phyloP scores from a whole-genome alignment of 257 asterid species.

The Fraxinus americana region DNA sequence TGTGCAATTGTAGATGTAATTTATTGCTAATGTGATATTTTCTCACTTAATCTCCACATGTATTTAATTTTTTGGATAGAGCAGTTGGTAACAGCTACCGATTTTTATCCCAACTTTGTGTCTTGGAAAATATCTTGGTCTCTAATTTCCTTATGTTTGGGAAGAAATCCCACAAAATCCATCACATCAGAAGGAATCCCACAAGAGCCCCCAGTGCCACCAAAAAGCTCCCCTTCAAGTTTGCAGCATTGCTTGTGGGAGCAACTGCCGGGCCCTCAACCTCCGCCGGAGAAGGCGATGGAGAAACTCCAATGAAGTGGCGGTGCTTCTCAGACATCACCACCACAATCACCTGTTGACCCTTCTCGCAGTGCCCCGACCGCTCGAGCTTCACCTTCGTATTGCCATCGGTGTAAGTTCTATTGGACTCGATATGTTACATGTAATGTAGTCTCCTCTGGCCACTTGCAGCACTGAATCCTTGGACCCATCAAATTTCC shows the following conservation, averaged over 20 bases:
- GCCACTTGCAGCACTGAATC: slow-evolving; percentile 74
- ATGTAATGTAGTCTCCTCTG: slow-evolving; percentile 58
- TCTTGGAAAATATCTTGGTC: too few relatives aligned
- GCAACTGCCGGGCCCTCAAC: slow-evolving; percentile 50
- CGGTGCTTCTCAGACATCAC: slow-evolving; percentile 61
- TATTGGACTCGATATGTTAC: slow-evolving; percentile 73
- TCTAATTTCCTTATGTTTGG: too few relatives aligned
- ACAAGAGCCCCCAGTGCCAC: slow-evolving; percentile 30
- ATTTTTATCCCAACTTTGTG: too few relatives aligned
- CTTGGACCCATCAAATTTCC: slow-evolving; percentile 50
- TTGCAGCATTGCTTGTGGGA: slow-evolving; percentile 45
- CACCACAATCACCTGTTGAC: slow-evolving; percentile 73
- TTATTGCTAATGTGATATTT: too few relatives aligned
- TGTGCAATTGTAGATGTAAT: too few relatives aligned
- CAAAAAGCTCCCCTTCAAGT: slow-evolving; percentile 32
- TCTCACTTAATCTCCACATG: too few relatives aligned
- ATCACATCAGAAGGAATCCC: slow-evolving; percentile 32
- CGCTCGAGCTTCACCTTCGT: slow-evolving; percentile 53
- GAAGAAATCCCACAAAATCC: background rate
- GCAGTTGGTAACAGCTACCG: background rate
- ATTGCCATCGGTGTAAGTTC: slow-evolving; percentile 52
- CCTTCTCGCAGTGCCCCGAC: slow-evolving; percentile 75
- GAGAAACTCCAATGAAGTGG: slow-evolving; percentile 35
- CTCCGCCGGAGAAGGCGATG: slow-evolving; percentile 64
- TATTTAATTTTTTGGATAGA: background rate